Base-by-base conservation (phyloP, 768 basidiomycete genomes). In the Podaxis sp. region DNA sequence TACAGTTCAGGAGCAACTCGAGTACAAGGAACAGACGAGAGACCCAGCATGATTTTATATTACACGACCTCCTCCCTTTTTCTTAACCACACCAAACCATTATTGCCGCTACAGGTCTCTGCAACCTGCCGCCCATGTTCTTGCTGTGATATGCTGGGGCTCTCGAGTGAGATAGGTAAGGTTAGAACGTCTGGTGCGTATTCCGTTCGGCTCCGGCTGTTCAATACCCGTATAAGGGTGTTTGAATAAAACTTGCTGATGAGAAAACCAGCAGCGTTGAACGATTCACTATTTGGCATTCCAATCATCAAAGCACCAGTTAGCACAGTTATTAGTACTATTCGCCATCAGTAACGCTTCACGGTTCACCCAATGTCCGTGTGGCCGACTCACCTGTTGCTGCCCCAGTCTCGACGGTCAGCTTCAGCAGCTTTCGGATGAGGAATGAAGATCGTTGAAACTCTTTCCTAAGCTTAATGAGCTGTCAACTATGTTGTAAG, bases 381-480 rank as follows among this genome's bases (percentile, higher is more conserved):
- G 12, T 26, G 48, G 7, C 5, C 17, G 3, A 2, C 36, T 37
- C 26, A 60, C 58, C 58, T 52, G 58, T 60, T 37, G 30, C 48
- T 26, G 49, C 13, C 15, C 58, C 58, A 17, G 58, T 60, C 37
- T 60, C 58, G 6, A 60, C 49, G 22, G 58, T 52, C 12, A 60
- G 22, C 3, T 36, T 50, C 49, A 60, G 37, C 13, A 60, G 37
- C 37, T 51, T 50, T 51, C 58, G 17, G 15, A 60, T 38, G 6
- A 60, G n/a, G 24, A 38, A 28, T 15, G 48, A 38, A 4, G 49
- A 41, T 12, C 30, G 40, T 12, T 52, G 20, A 37, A 60, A 60
- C 24, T 60, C 58, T n/a, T 30, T 60, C 36, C n/a, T 50, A 20
- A 60, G 37, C 28, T 60, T 60, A 2, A 60, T n/a, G 6, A 60